Evolutionary conservation across 2,329 filamentous ascomycete genomes (phyloP).

Genomic region (Teratosphaeria viscida): DNA sequence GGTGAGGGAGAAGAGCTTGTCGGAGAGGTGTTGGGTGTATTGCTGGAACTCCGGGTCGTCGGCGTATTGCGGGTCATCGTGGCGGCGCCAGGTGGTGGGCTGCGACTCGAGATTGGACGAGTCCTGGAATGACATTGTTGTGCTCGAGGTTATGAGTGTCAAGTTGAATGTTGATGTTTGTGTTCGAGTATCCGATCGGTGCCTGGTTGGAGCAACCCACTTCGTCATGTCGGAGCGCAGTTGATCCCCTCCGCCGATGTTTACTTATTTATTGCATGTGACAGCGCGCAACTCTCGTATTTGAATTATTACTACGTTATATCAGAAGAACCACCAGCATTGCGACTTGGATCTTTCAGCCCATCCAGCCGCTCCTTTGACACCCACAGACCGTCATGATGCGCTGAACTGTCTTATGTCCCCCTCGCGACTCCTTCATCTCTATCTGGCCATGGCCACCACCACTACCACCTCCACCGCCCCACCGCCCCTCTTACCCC

Average conservation of each 20-base stretch:
- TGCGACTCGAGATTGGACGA: constrained; percentile 75
- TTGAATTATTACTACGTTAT: neutral
- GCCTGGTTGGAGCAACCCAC: neutral
- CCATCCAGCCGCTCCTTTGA: neutral
- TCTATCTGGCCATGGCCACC: neutral
- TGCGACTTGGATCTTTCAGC: neutral
- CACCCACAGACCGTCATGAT: neutral
- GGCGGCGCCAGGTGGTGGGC: constrained; percentile 54
- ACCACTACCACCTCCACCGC: neutral
- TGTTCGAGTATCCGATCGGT: neutral
- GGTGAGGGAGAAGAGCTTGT: constrained; percentile 80
- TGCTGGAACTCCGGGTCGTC: constrained; percentile 89
- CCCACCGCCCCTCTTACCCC: neutral
- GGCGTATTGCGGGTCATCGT: constrained; percentile 64
- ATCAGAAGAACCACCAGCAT: neutral
- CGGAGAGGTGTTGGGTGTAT: constrained; percentile 72
- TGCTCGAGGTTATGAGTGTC: neutral
- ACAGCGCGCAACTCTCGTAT: constrained; percentile 7
- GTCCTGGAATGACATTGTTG: constrained; percentile 79
- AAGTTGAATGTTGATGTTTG: constrained; percentile 1
- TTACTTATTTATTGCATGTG: constrained; percentile 6
- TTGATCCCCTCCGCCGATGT: neutral
- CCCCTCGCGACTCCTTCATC: neutral
- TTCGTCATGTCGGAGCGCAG: neutral
- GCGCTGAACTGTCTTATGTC: neutral